Evolutionary conservation across 78 protist species (phyloP).

Genomic region (Isochrysis galbana): DNA sequence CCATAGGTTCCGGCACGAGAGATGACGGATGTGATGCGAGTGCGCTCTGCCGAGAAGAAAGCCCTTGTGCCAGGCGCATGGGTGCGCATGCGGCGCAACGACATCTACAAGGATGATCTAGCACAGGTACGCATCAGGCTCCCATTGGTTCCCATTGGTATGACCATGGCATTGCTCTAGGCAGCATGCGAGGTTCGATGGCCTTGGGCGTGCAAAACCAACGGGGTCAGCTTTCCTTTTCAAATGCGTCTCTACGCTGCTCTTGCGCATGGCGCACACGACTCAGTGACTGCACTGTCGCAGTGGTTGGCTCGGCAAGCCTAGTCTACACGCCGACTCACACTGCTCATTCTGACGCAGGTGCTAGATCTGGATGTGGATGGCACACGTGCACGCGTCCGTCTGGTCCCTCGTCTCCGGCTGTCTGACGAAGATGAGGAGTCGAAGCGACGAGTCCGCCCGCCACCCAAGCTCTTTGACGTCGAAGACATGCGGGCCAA

Average conservation of each 20-base stretch:
- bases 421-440: not conserved
- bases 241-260: too few species aligned
- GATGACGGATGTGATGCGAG: slow-evolving; percentile 37
- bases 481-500: not conserved
- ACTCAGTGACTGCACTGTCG: too few species aligned
- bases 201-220: too few species aligned
- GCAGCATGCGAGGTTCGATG: too few species aligned
- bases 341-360: not conserved
- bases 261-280: too few species aligned
- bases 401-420: not conserved
- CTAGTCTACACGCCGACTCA: too few species aligned
- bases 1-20: slow-evolving; percentile 20
- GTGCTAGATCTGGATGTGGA: not conserved
- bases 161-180: too few species aligned
- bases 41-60: not conserved
- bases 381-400: not conserved
- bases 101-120: not conserved
- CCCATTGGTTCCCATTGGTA: too few species aligned
- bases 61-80: not conserved
- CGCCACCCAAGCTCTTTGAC: not conserved
- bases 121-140: not conserved
- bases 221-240: too few species aligned
- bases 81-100: not conserved
- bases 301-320: too few species aligned
- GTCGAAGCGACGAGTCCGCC: not conserved